These are phyloP conservation scores for Taxillus chinensis DNA, from an alignment of 164 flowering plant species.

Conservation along the genomic window DNA sequence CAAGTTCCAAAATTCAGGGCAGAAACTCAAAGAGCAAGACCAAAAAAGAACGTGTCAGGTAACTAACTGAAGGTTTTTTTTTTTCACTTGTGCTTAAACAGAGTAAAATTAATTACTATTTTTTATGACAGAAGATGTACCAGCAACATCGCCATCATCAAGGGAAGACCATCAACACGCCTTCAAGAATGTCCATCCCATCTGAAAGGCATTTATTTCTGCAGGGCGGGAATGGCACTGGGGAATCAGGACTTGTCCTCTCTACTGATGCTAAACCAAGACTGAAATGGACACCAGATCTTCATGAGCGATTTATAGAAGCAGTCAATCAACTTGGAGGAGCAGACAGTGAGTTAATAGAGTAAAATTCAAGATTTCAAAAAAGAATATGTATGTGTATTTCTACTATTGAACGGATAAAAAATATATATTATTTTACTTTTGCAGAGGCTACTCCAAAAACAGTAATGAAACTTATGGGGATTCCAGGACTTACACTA, in stretches of 20 bases:
- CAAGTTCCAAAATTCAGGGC: conserved; percentile 2
- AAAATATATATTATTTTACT: conserved; percentile 5
- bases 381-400: background rate
- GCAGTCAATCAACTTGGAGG: conserved; percentile 95
- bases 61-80: conserved; percentile 6
- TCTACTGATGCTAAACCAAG: conserved; percentile 97
- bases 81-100: conserved; percentile 5
- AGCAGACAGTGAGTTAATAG: conserved; percentile 74
- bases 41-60: conserved; percentile 12
- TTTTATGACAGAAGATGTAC: conserved; percentile 40
- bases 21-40: conserved; percentile 3
- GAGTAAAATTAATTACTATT: background rate
- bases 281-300: conserved; percentile 91
- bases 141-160: conserved; percentile 46
- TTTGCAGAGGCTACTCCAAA: conserved; percentile 93
- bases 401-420: conserved; percentile 10
- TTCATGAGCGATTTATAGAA: conserved; percentile 79
- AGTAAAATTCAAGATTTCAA: conserved; percentile 3
- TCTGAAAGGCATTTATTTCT: conserved; percentile 63
- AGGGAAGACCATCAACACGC: conserved; percentile 42
- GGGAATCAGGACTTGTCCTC: conserved; percentile 86
- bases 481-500: conserved; percentile 89
- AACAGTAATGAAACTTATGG: conserved; percentile 91
- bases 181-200: conserved; percentile 43
- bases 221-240: conserved; percentile 53